A percentile compares a stretch with the other conserved stretches of the same genome.
These are phyloP conservation scores for Comarum palustre DNA, from an alignment of 306 rosid species.

Conservation along the genomic window DNA sequence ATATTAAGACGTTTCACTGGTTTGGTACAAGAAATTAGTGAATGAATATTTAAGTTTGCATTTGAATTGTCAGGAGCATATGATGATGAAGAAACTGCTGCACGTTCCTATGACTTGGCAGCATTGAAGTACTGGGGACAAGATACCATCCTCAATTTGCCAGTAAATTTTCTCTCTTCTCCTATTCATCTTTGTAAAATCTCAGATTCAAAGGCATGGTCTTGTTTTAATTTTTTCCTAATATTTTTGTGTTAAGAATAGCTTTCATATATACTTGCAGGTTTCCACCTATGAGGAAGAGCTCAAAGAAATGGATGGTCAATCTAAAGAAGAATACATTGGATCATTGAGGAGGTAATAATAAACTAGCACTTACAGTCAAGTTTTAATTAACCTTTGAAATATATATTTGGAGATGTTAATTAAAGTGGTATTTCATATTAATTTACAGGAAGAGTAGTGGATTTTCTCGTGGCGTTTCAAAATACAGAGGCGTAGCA, in stretches of 20 bases:
- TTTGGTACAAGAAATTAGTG: background rate
- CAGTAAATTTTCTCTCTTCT: conserved; percentile 37
- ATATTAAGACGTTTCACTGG: background rate
- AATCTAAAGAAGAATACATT: conserved; percentile 85
- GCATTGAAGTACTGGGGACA: conserved; percentile 99
- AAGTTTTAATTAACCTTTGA: background rate
- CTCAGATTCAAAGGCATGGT: background rate
- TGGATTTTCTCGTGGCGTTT: conserved; percentile 95
- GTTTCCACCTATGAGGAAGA: conserved; percentile 57
- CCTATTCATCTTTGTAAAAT: background rate
- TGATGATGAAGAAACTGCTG: conserved; percentile 91
- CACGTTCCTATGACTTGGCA: conserved; percentile 98
- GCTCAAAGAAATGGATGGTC: conserved; percentile 73
- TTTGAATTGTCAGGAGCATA: conserved; percentile 85
- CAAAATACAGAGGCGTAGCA: conserved; percentile 93
- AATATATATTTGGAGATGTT: background rate
- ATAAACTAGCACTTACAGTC: background rate
- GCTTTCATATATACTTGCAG: conserved; percentile 29
- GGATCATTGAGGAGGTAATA: conserved; percentile 84
- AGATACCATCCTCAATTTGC: conserved; percentile 75
- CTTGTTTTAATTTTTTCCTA: background rate
- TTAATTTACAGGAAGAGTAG: conserved; percentile 70
- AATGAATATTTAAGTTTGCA: background rate
- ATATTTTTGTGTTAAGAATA: background rate
- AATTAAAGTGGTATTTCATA: background rate